phyloP scores from a whole-genome alignment of 805 yeast species.

The Hanseniaspora valbyensis region DNA sequence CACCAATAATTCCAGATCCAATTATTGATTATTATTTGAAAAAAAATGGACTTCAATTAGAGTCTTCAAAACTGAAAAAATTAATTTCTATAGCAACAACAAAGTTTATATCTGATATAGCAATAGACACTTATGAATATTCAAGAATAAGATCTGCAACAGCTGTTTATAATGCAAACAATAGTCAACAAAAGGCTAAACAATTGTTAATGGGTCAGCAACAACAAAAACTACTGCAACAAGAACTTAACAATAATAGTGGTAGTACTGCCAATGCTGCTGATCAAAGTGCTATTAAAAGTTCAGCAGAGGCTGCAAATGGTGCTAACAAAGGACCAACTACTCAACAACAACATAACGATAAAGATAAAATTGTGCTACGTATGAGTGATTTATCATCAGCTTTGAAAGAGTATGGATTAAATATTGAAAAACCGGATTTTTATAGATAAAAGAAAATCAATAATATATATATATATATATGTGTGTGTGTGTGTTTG shows the following conservation, averaged over 20 bases:
- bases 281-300: constrained; percentile 6
- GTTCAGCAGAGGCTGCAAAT: constrained; percentile 12
- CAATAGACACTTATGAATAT: constrained; percentile 93
- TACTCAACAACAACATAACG: constrained; percentile 37
- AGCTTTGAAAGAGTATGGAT: constrained; percentile 85
- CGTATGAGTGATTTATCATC: constrained; percentile 89
- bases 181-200: constrained; percentile 76
- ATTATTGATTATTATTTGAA: constrained; percentile 87
- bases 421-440: constrained; percentile 83
- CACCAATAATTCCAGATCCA: constrained; percentile 93
- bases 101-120: constrained; percentile 84
- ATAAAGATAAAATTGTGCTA: constrained; percentile 61
- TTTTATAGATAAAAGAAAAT: constrained; percentile 55
- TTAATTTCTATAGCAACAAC: constrained; percentile 90
- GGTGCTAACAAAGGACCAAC: constrained; percentile 21
- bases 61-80: constrained; percentile 68
- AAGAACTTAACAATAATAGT: constrained; percentile 19
- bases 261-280: constrained; percentile 19
- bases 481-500: too few species aligned
- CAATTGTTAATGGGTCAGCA: constrained; percentile 59
- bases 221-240: constrained; percentile 33
- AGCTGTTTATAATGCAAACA: constrained; percentile 72
- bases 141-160: constrained; percentile 83
- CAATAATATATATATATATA: neutral
- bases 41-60: constrained; percentile 72